Conservation (phyloP, 768 basidiomycete species). For the Omphalotus guepiniiformis region DNA sequence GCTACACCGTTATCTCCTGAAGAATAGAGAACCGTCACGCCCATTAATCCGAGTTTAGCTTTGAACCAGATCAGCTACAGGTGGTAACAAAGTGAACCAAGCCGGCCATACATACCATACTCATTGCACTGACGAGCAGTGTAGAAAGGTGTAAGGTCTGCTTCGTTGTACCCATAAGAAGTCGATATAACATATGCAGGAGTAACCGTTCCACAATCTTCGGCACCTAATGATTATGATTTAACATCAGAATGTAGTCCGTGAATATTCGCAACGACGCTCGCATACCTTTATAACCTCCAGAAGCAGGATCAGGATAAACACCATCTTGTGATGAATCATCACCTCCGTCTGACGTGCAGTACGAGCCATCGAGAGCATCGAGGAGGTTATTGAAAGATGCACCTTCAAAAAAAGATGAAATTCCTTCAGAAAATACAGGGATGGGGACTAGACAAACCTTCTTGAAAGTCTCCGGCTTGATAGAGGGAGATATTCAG, state of each 20-base stretch:
- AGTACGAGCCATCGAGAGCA: constrained; percentile 38
- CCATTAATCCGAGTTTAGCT: constrained; percentile 38
- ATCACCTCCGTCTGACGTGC: constrained; percentile 43
- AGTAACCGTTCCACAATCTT: constrained; percentile 31
- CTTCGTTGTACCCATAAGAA: constrained; percentile 33
- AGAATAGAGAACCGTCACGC: constrained; percentile 31
- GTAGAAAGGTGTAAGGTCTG: constrained; percentile 23
- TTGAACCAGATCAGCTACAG: constrained; percentile 20
- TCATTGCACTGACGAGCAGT: constrained; percentile 33
- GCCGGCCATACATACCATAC: constrained; percentile 25
- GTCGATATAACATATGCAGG: constrained; percentile 33
- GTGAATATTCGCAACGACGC: too few species aligned
- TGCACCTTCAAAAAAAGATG: too few species aligned
- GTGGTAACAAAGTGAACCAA: neutral
- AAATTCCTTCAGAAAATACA: too few species aligned
- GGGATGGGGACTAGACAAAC: too few species aligned
- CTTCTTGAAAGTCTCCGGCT: constrained; percentile 39
- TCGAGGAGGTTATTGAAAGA: constrained; percentile 43
- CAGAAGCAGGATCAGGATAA: constrained; percentile 37
- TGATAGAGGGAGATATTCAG: constrained; percentile 36
- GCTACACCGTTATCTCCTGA: constrained; percentile 35
- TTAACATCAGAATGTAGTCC: too few species aligned
- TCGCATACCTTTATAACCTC: constrained; percentile 32
- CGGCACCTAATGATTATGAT: constrained; percentile 28
- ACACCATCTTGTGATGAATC: constrained; percentile 31